Percentiles rank a stretch among this genome's conserved stretches.
Conservation (phyloP, 345 rosid genomes). For the Leavenworthia alabamica region DNA sequence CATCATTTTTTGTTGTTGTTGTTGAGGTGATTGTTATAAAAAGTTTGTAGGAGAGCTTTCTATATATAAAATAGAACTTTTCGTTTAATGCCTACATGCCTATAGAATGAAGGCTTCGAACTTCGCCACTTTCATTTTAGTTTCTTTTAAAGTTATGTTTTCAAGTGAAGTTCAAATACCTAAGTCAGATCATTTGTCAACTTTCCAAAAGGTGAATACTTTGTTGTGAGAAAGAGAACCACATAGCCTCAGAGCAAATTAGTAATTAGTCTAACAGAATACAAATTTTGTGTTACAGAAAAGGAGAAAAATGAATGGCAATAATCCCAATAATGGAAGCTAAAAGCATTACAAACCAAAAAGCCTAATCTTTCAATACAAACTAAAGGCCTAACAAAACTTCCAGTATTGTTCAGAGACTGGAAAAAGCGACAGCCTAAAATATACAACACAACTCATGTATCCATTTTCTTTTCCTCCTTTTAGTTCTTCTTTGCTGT, state of each 20-base stretch:
- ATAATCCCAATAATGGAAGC: neutral
- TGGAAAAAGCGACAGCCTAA: constrained; percentile 6
- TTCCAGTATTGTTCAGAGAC: neutral
- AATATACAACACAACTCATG: constrained; percentile 1
- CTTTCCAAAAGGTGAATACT: neutral
- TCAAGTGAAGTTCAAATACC: neutral
- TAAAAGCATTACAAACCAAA: neutral
- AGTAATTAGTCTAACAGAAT: neutral
- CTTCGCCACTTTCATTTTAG: neutral
- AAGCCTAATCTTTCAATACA: neutral
- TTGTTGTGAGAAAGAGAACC: neutral
- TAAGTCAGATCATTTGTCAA: neutral
- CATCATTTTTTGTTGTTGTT: constrained; percentile 9
- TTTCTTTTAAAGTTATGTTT: neutral
- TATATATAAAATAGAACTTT: constrained; percentile 2
- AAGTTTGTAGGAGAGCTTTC: constrained; percentile 19
- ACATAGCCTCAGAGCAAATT: neutral
- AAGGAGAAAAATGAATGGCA: neutral
- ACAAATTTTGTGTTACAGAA: neutral
- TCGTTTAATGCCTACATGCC: neutral
- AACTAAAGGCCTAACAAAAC: constrained; percentile 20
- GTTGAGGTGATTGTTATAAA: constrained; percentile 13
- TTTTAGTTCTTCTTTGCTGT: constrained; percentile 34
- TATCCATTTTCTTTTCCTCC: neutral
- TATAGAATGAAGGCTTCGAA: neutral